Evolutionary conservation across 305 asterid species (phyloP).

Genomic region (Petunia hybrid): DNA sequence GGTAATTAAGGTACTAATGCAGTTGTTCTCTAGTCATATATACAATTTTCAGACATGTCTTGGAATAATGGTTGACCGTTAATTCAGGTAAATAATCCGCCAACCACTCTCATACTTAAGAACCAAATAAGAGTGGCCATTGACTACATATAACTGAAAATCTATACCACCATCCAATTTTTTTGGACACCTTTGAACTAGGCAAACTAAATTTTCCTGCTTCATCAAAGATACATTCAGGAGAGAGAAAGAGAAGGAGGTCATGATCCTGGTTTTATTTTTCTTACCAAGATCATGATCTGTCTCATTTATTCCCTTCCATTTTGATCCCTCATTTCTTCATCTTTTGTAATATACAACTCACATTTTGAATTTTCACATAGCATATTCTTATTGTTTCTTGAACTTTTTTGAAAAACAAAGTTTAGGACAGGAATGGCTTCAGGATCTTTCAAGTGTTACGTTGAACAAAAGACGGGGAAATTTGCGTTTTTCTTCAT

Average conservation of each 20-base stretch:
- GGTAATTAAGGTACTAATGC: too few species aligned
- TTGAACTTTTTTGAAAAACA: background rate
- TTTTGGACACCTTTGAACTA: conserved; percentile 42
- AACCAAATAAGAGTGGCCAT: conserved; percentile 30
- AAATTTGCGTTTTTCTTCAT: conserved; percentile 55
- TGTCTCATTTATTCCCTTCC: conserved; percentile 39
- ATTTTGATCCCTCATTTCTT: background rate
- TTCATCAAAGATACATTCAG: conserved; percentile 22
- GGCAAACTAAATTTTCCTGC: conserved; percentile 26
- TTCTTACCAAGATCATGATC: conserved; percentile 66
- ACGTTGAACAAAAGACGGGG: conserved; percentile 58
- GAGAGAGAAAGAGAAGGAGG: conserved; percentile 44
- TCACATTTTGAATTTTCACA: background rate
- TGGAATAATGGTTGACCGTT: conserved; percentile 43
- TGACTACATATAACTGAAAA: conserved; percentile 41
- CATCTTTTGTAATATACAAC: background rate
- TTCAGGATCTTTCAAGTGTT: conserved; percentile 47
- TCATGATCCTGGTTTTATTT: conserved; percentile 60
- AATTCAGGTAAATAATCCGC: conserved; percentile 55
- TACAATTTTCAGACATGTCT: too few species aligned
- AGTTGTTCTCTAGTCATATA: too few species aligned
- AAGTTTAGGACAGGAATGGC: conserved; percentile 32
- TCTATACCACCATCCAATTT: conserved; percentile 40
- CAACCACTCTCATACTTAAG: conserved; percentile 9
- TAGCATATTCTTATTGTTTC: background rate